phyloP scores from a whole-genome alignment of 257 asterid genomes.

The Voacanga thouarsii region DNA sequence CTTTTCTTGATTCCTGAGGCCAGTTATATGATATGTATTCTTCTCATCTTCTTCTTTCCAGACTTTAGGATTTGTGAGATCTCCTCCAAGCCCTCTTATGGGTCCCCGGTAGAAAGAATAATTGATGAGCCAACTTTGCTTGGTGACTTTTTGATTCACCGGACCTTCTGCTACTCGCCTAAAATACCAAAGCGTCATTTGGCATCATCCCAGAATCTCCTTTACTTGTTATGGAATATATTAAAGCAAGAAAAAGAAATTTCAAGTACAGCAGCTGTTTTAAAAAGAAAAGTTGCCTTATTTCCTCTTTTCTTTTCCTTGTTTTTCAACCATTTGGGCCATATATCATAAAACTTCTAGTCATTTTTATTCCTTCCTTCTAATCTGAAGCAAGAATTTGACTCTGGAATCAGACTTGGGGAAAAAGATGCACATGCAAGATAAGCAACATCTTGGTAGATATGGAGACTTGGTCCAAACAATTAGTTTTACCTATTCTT shows the following conservation, averaged over 20 bases:
- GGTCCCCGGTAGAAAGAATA: slow-evolving; percentile 52
- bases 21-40: slow-evolving; percentile 29
- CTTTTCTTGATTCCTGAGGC: slow-evolving; percentile 65
- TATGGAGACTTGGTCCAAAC: not conserved
- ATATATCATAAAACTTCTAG: slow-evolving; percentile 33
- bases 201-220: slow-evolving; percentile 93
- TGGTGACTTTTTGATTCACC: slow-evolving; percentile 49
- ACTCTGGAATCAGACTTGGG: slow-evolving; percentile 5
- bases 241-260: slow-evolving; percentile 51
- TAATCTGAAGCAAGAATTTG: slow-evolving; percentile 19
- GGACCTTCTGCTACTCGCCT: slow-evolving; percentile 28
- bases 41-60: slow-evolving; percentile 30
- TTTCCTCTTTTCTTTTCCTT: slow-evolving; percentile 25
- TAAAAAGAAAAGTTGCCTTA: slow-evolving; percentile 41
- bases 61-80: slow-evolving; percentile 40
- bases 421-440: not conserved
- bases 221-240: slow-evolving; percentile 64
- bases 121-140: slow-evolving; percentile 47
- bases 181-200: slow-evolving; percentile 36
- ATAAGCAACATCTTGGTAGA: not conserved
- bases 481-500: not conserved
- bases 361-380: slow-evolving; percentile 32
- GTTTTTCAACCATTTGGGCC: slow-evolving; percentile 59
- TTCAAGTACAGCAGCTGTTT: slow-evolving; percentile 51
- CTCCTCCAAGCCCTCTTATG: slow-evolving; percentile 22